These are phyloP conservation scores for Salix koriyanagi DNA, from an alignment of 345 rosid genomes.

Conservation along the genomic window DNA sequence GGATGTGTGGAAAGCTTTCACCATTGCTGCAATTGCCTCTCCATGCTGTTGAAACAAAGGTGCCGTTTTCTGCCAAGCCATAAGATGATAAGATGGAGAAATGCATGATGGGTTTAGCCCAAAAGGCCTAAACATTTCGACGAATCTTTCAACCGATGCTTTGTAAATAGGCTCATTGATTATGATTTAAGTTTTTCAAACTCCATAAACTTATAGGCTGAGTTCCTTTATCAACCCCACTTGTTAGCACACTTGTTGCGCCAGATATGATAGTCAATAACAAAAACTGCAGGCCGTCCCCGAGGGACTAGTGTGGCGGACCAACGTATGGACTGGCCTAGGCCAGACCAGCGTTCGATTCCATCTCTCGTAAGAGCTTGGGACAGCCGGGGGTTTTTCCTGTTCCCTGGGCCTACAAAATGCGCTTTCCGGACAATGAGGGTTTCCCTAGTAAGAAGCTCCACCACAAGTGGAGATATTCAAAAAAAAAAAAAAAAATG, in stretches of 20 bases:
- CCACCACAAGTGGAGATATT: no score
- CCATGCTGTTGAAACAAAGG: constrained; percentile 67
- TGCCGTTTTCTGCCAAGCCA: constrained; percentile 60
- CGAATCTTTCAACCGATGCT: constrained; percentile 40
- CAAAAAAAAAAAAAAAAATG: no score
- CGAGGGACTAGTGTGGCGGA: no score
- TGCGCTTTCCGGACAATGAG: no score
- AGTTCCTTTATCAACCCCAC: constrained; percentile 29
- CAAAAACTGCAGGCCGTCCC: constrained; percentile 63
- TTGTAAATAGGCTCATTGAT: constrained; percentile 57
- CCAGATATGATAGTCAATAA: constrained; percentile 46
- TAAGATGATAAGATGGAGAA: constrained; percentile 67
- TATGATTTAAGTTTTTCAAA: constrained; percentile 50
- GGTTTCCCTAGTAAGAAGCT: no score
- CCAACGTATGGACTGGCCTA: no score
- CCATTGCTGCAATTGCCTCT: constrained; percentile 20
- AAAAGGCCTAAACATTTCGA: constrained; percentile 29
- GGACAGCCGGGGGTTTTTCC: no score
- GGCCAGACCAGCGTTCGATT: no score
- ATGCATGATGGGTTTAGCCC: constrained; percentile 44
- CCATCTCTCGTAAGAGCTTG: no score
- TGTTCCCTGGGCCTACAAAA: no score
- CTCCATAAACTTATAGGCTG: constrained; percentile 29
- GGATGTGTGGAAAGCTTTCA: constrained; percentile 10
- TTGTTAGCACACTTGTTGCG: constrained; percentile 53